Conservation (phyloP, 2,329 filamentous ascomycete genomes). For the Fusarium sp. region DNA sequence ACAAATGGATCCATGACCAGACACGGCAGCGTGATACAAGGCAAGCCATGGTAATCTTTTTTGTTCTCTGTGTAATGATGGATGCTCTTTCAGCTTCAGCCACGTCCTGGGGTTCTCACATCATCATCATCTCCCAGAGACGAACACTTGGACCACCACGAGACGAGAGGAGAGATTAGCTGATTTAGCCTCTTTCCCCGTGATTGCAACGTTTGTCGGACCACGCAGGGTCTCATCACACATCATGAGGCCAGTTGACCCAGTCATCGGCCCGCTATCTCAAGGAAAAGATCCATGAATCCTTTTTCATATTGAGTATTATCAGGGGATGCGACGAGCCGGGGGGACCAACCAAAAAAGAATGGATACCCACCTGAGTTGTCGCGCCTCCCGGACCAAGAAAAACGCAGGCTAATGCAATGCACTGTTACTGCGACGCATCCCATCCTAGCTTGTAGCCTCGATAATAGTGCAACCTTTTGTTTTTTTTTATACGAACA, state of each 20-base stretch:
- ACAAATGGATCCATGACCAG: not conserved
- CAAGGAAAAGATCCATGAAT: not conserved
- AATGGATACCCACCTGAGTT: not conserved
- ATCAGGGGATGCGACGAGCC: constrained; percentile 9
- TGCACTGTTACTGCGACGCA: constrained; percentile 22
- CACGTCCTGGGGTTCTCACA: not conserved
- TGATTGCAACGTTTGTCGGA: constrained; percentile 10
- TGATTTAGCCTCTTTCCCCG: constrained; percentile 20
- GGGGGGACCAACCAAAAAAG: not conserved
- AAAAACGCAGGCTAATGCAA: constrained; percentile 26
- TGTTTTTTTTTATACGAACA: constrained; percentile 20
- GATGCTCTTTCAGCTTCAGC: not conserved
- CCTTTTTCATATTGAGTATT: not conserved
- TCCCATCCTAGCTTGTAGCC: not conserved
- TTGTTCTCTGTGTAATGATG: not conserved
- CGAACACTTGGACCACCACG: not conserved
- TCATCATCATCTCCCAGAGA: not conserved
- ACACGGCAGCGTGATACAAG: not conserved
- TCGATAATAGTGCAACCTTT: constrained; percentile 6
- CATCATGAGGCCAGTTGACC: not conserved
- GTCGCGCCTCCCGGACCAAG: not conserved
- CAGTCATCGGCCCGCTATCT: not conserved
- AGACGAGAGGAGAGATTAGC: constrained; percentile 6
- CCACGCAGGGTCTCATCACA: constrained; percentile 21
- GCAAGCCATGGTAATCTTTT: not conserved